Evolutionary conservation across 768 basidiomycete genomes (phyloP), one percentile per base, ranked within the genome.

Genomic region (Filobasidium floriforme): DNA sequence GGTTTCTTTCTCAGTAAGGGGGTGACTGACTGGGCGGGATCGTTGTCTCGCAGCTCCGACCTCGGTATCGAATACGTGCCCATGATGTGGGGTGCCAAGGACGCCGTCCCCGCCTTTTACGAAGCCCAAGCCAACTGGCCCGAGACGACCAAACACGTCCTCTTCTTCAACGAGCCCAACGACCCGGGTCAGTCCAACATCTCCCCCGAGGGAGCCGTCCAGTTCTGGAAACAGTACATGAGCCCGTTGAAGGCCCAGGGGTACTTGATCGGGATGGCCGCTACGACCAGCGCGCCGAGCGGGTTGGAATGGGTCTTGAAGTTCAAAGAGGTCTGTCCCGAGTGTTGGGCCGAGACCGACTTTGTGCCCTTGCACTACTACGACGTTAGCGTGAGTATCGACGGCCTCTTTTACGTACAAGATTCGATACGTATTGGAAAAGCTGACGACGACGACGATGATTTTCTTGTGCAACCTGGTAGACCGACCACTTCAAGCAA

Each of bases 111-210:
- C 18, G 57, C 52, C 18, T 88, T 88, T 75, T 70, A 80, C 65
- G 74, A 73, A 1, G 83, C 86, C 37, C 78, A 81, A 59, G 68
- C 75, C 18, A 85, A 84, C 44, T 85, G 87, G 71, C 83, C 85
- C 62, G 68, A 66, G 14, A 75, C 68, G 11, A 73, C 75, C 71
- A 78, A 26, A 72, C 73, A 74, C 62, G 84, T 82, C 46, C 69
- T 88, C 24, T 87, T 85, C 62, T 78, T 83, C 74, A 96, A 94
- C 73, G 92, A 92, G 75, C 89, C 89, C 29, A 85, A 93, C 68
- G 81, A 87, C 67, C 1, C 63, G 0, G 79, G 79, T 0, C 88
- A 93, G 77, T 81, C 86, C 65, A 83, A 87, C 80, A 81, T 91
- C 75, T 59, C 64, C 41, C 82, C 89, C 4, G 2, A 67, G 0